These are phyloP conservation scores for Amaranthus palmeri DNA, from an alignment of 148 eudicot genomes.

Conservation along the genomic window DNA sequence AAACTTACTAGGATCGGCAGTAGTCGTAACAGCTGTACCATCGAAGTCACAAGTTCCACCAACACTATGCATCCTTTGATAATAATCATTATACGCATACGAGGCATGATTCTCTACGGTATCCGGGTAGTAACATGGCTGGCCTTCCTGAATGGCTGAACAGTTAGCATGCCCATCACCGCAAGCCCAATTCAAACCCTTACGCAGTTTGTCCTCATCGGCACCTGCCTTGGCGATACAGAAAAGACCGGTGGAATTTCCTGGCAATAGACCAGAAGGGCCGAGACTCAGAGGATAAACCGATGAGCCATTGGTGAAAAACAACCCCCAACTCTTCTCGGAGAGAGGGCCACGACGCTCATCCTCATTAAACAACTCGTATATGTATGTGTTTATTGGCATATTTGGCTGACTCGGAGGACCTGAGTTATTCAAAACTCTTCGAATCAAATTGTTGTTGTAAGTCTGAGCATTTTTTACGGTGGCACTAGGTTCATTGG, in stretches of 20 bases:
- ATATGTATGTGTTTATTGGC: constrained; percentile 79
- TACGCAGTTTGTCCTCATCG: constrained; percentile 48
- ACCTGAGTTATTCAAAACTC: constrained; percentile 76
- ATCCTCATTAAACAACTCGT: constrained; percentile 88
- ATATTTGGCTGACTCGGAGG: constrained; percentile 73
- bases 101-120: constrained; percentile 88
- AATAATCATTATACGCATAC: constrained; percentile 89
- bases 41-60: constrained; percentile 96
- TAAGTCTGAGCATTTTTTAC: constrained; percentile 64
- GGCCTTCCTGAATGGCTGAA: constrained; percentile 72
- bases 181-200: constrained; percentile 91
- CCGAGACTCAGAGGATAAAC: constrained; percentile 58
- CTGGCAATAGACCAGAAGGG: constrained; percentile 28
- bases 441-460: constrained; percentile 62
- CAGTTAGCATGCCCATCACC: constrained; percentile 87
- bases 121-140: constrained; percentile 73
- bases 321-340: constrained; percentile 72
- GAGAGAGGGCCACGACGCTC: constrained; percentile 67
- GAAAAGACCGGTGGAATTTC: constrained; percentile 54
- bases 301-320: constrained; percentile 63
- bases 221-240: constrained; percentile 68
- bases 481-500: constrained; percentile 72
- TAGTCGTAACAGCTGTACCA: constrained; percentile 69
- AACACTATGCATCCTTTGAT: constrained; percentile 63
- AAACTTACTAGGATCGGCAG: constrained; percentile 80